These are phyloP conservation scores for Candida rishiriensis DNA, from an alignment of 805 yeast genomes.

Conservation along the genomic window DNA sequence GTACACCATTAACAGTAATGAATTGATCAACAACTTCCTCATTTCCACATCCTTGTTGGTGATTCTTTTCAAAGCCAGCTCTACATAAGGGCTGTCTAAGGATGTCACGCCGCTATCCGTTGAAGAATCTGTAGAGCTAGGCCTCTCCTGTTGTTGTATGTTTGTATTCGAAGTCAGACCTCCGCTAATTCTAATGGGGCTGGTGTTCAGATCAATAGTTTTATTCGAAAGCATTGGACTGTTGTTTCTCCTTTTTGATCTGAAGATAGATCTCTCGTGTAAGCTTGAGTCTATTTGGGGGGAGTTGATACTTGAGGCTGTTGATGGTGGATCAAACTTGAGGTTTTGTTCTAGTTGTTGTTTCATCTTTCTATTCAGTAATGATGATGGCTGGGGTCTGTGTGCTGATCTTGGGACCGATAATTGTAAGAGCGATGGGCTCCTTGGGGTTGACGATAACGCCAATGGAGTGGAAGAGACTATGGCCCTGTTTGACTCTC, in stretches of 20 bases:
- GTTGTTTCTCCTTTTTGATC: conserved; percentile 12
- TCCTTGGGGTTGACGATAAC: too few species aligned
- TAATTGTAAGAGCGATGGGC: not conserved
- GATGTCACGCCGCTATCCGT: not conserved
- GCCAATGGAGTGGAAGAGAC: conserved; percentile 3
- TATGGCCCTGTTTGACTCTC: not conserved
- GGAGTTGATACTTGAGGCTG: not conserved
- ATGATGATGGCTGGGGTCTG: not conserved
- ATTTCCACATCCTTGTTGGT: conserved; percentile 37
- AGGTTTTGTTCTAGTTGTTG: not conserved
- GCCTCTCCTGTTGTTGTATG: not conserved
- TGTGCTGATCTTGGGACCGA: not conserved
- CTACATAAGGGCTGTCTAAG: conserved; percentile 37
- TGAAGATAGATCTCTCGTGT: conserved; percentile 22
- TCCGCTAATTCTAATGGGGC: not conserved
- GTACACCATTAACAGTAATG: conserved; percentile 28
- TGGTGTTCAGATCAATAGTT: not conserved
- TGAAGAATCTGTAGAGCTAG: conserved; percentile 7
- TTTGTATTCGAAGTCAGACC: not conserved
- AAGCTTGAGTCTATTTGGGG: conserved; percentile 6
- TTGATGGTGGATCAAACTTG: not conserved
- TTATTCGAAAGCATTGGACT: conserved; percentile 4
- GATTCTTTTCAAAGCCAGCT: conserved; percentile 41
- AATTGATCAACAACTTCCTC: conserved; percentile 28
- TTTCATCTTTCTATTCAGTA: not conserved